Conservation (phyloP, 768 basidiomycete genomes). For the Terana coerulea region DNA sequence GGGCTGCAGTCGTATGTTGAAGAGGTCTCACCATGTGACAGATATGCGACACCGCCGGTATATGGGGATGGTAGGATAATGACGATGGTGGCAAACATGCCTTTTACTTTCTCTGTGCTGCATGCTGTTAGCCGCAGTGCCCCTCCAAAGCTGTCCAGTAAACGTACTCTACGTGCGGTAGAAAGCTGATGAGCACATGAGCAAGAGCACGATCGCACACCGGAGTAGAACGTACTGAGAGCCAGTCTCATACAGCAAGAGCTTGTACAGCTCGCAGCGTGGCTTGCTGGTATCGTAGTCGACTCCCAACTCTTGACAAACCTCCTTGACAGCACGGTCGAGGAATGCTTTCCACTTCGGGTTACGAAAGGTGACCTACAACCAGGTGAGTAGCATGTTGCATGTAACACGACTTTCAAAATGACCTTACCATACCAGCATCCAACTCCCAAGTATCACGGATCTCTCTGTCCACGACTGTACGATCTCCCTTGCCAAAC, state of each 20-base stretch:
- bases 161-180: slow-evolving; percentile 44
- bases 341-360: slow-evolving; percentile 37
- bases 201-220: not conserved
- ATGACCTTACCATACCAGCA: slow-evolving; percentile 22
- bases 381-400: not conserved
- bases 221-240: slow-evolving; percentile 39
- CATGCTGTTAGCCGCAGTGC: not conserved
- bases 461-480: slow-evolving; percentile 39
- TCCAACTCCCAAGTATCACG: slow-evolving; percentile 53
- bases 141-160: not conserved
- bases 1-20: slow-evolving; percentile 34
- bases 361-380: slow-evolving; percentile 37
- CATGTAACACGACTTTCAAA: not conserved
- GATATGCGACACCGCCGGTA: slow-evolving; percentile 42
- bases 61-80: slow-evolving; percentile 42
- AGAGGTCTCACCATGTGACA: slow-evolving; percentile 34
- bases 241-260: slow-evolving; percentile 44
- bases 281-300: slow-evolving; percentile 26
- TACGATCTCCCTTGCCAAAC: slow-evolving; percentile 42
- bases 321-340: slow-evolving; percentile 23
- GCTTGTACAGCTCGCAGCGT: slow-evolving; percentile 41
- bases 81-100: slow-evolving; percentile 51
- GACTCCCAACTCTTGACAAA: slow-evolving; percentile 37
- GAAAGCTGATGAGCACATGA: slow-evolving; percentile 26
- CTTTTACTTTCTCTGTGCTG: slow-evolving; percentile 43